A percentile compares a stretch with the other conserved stretches of the same genome.
Conservation (phyloP, 495 filamentous ascomycete genomes). For the Tuber melanosporum region DNA sequence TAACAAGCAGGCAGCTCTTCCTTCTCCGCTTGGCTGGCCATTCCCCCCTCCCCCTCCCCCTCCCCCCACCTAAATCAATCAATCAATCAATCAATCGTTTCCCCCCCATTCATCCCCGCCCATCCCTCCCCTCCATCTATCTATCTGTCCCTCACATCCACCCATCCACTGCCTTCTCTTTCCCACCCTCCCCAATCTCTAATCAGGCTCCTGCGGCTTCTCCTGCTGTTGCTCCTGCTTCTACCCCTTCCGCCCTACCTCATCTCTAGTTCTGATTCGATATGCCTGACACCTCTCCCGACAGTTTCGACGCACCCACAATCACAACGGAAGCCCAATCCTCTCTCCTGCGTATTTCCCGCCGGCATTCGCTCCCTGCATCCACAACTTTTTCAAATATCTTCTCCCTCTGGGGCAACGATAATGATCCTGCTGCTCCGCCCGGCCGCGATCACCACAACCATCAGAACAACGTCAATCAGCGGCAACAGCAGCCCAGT, state of each 20-base stretch:
- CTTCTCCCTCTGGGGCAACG: slow-evolving; percentile 34
- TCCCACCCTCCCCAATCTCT: not conserved
- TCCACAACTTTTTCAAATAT: slow-evolving; percentile 33
- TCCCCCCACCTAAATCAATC: not conserved
- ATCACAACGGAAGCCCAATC: slow-evolving; percentile 34
- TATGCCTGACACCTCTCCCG: slow-evolving; percentile 33
- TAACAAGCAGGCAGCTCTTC: not conserved
- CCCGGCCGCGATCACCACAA: slow-evolving; percentile 7
- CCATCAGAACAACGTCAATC: slow-evolving; percentile 13
- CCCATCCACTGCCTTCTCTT: not conserved
- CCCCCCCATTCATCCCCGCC: not conserved
- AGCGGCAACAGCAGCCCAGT: slow-evolving; percentile 21
- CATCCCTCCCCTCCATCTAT: slow-evolving; percentile 1
- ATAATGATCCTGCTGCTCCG: slow-evolving; percentile 27
- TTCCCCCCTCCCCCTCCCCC: not conserved
- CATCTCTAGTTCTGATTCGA: slow-evolving; percentile 28
- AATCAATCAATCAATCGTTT: not conserved
- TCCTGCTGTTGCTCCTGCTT: not conserved
- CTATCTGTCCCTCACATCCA: not conserved
- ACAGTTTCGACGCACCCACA: slow-evolving; percentile 33
- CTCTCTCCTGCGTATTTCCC: slow-evolving; percentile 38
- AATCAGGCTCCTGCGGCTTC: slow-evolving; percentile 1
- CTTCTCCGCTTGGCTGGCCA: slow-evolving; percentile 1
- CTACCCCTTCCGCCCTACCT: slow-evolving; percentile 1
- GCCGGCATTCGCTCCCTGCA: slow-evolving; percentile 41